Evolutionary conservation across 2,329 filamentous ascomycete species (phyloP), one percentile per base, ranked within the genome.

Genomic region (Aspergillus thermomutatus): DNA sequence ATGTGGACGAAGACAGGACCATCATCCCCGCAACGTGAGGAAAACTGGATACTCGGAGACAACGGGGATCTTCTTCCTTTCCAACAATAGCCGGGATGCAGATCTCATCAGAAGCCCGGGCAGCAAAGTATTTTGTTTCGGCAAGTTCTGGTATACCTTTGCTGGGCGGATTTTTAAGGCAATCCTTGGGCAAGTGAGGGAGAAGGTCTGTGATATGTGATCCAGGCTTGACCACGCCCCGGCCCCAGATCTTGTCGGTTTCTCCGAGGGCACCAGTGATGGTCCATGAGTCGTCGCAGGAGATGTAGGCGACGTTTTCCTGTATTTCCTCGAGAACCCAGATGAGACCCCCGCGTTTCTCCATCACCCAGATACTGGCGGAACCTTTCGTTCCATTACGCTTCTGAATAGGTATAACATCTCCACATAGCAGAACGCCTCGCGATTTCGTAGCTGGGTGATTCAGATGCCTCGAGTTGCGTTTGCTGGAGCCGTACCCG

Each of bases 261-360:
- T 89, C 84, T n/a, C 93, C 93, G 2, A 82, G 82, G 40, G 89
- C 82, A 52, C 83, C 85, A 27, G 85, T 82, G 19, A 97, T 83
- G 46, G 83, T 82, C 45, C 91, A 92, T 27, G 91, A 87, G 55
- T 92, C 87, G 69, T 95, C 90, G 21, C 96, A 82, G 10, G 80
- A 82, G 46, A 99, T 76, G 59, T 86, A 84, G 3, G 90, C 92
- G 41, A 94, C 87, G 71, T 99, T 92, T 75, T 99, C 94, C 54
- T 93, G 91, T 59, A 99, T 97, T 75, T 99, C 94, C 72, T 99
- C 94, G 2, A 99, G 77, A 8, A 99, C 94, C 94, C 94, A 99
- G 58, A 99, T 97, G 58, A 99, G 77, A 9, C 93, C 92, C 52
- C 91, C 87, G 50, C 88, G 85, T 75, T 99, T 99, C 74, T 99